Percentiles rank a stretch among this genome's conserved stretches.
phyloP scores from a whole-genome alignment of 139 green algal species.

The Ulvella scutata region DNA sequence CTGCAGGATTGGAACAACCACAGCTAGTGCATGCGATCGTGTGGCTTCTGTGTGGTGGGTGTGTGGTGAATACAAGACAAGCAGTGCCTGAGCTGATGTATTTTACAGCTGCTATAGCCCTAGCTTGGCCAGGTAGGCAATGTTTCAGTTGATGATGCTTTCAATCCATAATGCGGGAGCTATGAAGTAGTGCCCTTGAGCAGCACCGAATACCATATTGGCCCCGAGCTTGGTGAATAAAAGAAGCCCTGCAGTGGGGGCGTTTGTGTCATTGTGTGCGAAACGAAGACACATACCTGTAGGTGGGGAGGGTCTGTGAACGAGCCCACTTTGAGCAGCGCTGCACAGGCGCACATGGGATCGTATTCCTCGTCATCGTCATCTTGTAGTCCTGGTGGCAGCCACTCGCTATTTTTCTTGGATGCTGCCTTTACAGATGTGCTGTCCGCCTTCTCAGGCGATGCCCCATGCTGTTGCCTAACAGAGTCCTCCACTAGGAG shows the following conservation, averaged over 20 bases:
- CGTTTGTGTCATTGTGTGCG: too few species aligned
- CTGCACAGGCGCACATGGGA: slow-evolving; percentile 38
- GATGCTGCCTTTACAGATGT: not conserved
- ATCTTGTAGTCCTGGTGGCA: not conserved
- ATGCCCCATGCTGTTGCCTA: not conserved
- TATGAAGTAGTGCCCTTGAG: too few species aligned
- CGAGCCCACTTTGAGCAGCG: slow-evolving; percentile 73
- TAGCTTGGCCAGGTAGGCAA: too few species aligned
- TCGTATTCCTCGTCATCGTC: not conserved
- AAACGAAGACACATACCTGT: slow-evolving; percentile 19
- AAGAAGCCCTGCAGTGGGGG: not conserved
- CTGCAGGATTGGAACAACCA: not conserved
- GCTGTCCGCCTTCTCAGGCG: not conserved
- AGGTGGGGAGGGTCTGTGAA: slow-evolving; percentile 67
- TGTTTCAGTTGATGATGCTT: too few species aligned
- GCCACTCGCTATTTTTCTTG: not conserved
- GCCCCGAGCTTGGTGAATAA: not conserved
- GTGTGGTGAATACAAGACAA: not conserved
- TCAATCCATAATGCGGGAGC: too few species aligned
- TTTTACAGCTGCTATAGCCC: not conserved
- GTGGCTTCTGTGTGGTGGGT: not conserved
- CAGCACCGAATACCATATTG: not conserved
- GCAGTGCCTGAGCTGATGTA: not conserved
- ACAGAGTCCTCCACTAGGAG: not conserved
- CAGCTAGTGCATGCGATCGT: not conserved